Evolutionary conservation across 73 alveolate species (phyloP), one percentile per base, ranked within the genome.

Genomic region (Urostyla sp.): DNA sequence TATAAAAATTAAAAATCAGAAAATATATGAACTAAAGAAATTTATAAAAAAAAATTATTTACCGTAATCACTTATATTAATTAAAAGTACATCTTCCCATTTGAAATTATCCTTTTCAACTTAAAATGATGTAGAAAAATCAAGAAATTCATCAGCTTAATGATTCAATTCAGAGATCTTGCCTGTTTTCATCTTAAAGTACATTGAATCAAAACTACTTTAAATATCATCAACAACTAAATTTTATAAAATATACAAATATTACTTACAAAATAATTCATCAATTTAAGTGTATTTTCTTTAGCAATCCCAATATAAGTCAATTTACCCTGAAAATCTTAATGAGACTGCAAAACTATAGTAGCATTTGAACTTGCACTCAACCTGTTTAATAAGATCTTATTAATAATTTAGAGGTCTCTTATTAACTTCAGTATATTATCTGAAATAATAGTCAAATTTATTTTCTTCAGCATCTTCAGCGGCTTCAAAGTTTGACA

Each of bases 241-340:
- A n/a, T n/a, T n/a, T n/a, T n/a, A n/a, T n/a, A n/a, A n/a, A n/a
- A n/a, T n/a, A n/a, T n/a, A n/a, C n/a, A n/a, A n/a, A n/a, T n/a
- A n/a, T n/a, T n/a, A n/a, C n/a, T n/a, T n/a, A n/a, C n/a, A n/a
- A n/a, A n/a, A n/a, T n/a, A n/a, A n/a, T n/a, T n/a, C n/a, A n/a
- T n/a, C n/a, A n/a, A n/a, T n/a, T n/a, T n/a, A n/a, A n/a, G n/a
- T n/a, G n/a, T n/a, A n/a, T n/a, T n/a, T n/a, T n/a, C n/a, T n/a
- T n/a, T n/a, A n/a, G n/a, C n/a, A 43, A 23, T 63, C 44, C 8
- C 60, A 15, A 63, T 63, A 63, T n/a, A 63, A 24, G 44, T 63
- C 79, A 21, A 63, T 15, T 8, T 40, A 43, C 48, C 79, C 79
- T 37, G 79, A 63, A 21, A 43, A 5, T 43, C 79, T 63, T 23